Evolutionary conservation across 1,284 basidiomycete genomes (phyloP), one percentile per base, ranked within the genome.

Genomic region (Trametes sp.): DNA sequence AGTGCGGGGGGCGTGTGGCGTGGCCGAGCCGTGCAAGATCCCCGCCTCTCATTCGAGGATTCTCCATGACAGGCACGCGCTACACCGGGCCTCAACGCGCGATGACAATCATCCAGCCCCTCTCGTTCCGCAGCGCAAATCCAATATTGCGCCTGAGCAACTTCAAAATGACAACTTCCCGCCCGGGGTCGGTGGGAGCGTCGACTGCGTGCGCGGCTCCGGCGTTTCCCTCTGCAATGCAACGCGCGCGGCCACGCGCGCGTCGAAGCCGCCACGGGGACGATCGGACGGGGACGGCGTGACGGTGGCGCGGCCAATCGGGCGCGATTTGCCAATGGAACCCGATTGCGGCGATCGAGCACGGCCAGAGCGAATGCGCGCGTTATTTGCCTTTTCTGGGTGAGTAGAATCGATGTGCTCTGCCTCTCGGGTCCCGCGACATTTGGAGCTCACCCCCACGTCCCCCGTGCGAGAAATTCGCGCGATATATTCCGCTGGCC

Each of bases 341-440:
- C 29, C 31, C 53, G 53, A 54, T 33, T 44, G 41, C 41, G n/a
- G 53, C 42, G 53, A 54, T 54, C 53, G 53, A 33, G 53, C 53
- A 54, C 53, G 13, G 35, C 26, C 23, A 24, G 51, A 9, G 51
- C 51, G 23, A 28, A 53, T 29, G 28, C 42, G 21, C n/a, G n/a
- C 41, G 41, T 23, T 45, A 45, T 35, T 13, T 54, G 53, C 53
- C 42, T 45, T 16, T 45, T 54, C 35, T 45, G 53, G 53, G 53
- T 35, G 41, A 33, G 36, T 54, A 54, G 53, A 45, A 54, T 45
- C 29, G 41, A 36, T 53, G 51, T 38, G 51, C 36, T 29, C 51
- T 6, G n/a, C 13, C 41, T 1, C 53, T 33, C 53, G 41, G 53
- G 53, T 54, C 41, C 53, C 29, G 42, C 41, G 41, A 54, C 53